phyloP scores from a whole-genome alignment of 1,139 yeast genomes.

The Kodamaea arcana region DNA sequence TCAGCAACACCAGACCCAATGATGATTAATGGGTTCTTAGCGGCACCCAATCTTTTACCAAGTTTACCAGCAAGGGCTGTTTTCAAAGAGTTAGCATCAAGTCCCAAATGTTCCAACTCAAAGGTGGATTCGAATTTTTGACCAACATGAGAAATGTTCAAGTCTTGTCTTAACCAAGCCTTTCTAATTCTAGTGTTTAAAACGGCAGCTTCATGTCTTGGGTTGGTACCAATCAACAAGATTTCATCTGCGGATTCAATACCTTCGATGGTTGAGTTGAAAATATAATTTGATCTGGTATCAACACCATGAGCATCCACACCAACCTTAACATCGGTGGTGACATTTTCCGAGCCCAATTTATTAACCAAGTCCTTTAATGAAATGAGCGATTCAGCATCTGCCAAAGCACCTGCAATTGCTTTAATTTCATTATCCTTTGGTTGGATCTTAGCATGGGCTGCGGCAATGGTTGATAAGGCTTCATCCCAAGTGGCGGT shows the following conservation, averaged over 20 bases:
- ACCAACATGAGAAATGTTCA: slow-evolving; percentile 70
- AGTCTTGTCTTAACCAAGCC: slow-evolving; percentile 68
- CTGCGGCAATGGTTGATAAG: slow-evolving; percentile 63
- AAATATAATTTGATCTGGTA: slow-evolving; percentile 73
- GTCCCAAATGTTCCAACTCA: slow-evolving; percentile 61
- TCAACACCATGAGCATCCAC: slow-evolving; percentile 72
- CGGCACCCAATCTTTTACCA: slow-evolving; percentile 65
- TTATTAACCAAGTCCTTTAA: slow-evolving; percentile 75
- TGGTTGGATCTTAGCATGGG: slow-evolving; percentile 56
- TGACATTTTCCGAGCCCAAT: slow-evolving; percentile 77
- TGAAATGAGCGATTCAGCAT: slow-evolving; percentile 79
- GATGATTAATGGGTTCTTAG: slow-evolving; percentile 74
- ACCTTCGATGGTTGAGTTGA: slow-evolving; percentile 77
- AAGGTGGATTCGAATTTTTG: slow-evolving; percentile 76
- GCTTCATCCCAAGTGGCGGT: slow-evolving; percentile 90
- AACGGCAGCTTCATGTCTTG: slow-evolving; percentile 89
- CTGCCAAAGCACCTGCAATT: slow-evolving; percentile 76
- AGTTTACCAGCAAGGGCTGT: slow-evolving; percentile 62
- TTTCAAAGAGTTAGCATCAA: slow-evolving; percentile 53
- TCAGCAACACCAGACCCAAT: slow-evolving; percentile 81
- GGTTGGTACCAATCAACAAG: slow-evolving; percentile 78
- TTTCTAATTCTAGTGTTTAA: slow-evolving; percentile 82
- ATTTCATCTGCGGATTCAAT: slow-evolving; percentile 81
- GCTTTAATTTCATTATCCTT: slow-evolving; percentile 74
- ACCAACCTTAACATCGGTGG: slow-evolving; percentile 62